Evolutionary conservation across 2,329 filamentous ascomycete species (phyloP).

Genomic region (Fusarium praegraminearum): DNA sequence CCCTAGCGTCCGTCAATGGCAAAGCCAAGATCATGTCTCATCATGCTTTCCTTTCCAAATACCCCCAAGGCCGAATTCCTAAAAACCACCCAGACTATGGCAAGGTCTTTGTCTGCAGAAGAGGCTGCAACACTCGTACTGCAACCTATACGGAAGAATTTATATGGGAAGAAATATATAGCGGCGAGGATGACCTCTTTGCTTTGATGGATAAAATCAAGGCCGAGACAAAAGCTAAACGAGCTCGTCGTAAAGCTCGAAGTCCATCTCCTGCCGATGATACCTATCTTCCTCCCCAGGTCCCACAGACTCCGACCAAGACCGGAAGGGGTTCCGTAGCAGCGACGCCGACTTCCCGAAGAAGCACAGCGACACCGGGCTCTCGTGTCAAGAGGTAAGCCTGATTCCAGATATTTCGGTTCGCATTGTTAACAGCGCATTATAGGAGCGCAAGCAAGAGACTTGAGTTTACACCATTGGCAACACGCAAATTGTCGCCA

Average conservation of each 20-base stretch:
- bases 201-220: conserved; percentile 75
- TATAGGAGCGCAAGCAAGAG: conserved; percentile 70
- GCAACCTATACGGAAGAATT: conserved; percentile 95
- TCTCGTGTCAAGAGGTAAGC: conserved; percentile 51
- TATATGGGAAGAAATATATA: conserved; percentile 87
- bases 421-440: conserved; percentile 54
- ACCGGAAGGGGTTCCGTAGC: conserved; percentile 44
- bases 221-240: conserved; percentile 76
- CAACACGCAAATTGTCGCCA: conserved; percentile 84
- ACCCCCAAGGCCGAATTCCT: conserved; percentile 81
- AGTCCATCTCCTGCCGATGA: conserved; percentile 51
- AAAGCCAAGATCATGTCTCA: conserved; percentile 84
- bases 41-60: conserved; percentile 73
- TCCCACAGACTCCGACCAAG: conserved; percentile 56
- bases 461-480: conserved; percentile 95
- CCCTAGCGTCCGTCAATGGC: conserved; percentile 89
- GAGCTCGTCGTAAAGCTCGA: conserved; percentile 49
- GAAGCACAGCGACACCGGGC: conserved; percentile 49
- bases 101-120: conserved; percentile 89
- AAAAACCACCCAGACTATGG: conserved; percentile 79
- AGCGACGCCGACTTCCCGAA: conserved; percentile 50
- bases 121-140: conserved; percentile 89
- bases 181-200: conserved; percentile 72
- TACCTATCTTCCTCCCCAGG: conserved; percentile 53
- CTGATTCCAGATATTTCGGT: not conserved